These are phyloP conservation scores for Chrysosporium queenslandicum DNA, from an alignment of 2,329 filamentous ascomycete species.

Conservation along the genomic window DNA sequence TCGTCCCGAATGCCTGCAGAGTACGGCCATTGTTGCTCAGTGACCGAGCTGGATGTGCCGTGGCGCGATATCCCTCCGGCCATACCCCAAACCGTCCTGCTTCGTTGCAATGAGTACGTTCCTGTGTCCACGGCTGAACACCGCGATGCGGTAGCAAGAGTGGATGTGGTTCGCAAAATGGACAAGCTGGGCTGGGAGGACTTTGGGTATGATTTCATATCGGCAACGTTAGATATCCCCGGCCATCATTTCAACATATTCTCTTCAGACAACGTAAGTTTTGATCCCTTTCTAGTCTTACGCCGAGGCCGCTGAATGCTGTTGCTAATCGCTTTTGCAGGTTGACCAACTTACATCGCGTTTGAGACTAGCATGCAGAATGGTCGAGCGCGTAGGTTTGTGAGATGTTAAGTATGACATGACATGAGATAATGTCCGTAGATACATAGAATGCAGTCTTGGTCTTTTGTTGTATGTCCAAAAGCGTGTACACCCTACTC, in stretches of 20 bases:
- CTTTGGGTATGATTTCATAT: conserved; percentile 16
- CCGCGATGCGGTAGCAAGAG: conserved; percentile 12
- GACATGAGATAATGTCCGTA: no score
- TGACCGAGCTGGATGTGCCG: conserved; percentile 6
- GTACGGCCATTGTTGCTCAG: conserved; percentile 1
- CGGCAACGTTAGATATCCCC: conserved; percentile 15
- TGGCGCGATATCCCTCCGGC: conserved; percentile 2
- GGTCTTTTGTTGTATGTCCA: no score
- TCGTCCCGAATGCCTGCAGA: conserved; percentile 8
- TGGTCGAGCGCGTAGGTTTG: conserved; percentile 14
- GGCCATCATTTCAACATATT: conserved; percentile 21
- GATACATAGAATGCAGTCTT: no score
- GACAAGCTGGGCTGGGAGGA: conserved; percentile 19
- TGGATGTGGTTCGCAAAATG: conserved; percentile 16
- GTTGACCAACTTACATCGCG: conserved; percentile 15
- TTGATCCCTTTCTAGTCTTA: neutral
- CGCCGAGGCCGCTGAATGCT: neutral
- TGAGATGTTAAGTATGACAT: neutral
- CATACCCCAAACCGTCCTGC: conserved; percentile 14
- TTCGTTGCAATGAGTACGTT: conserved; percentile 17
- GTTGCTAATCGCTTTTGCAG: conserved; percentile 5
- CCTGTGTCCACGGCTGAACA: conserved; percentile 11
- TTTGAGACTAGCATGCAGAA: conserved; percentile 16
- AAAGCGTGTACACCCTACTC: no score
- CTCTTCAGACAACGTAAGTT: conserved; percentile 16